Evolutionary conservation across 306 rosid genomes (phyloP).

Genomic region (Corylus avellana): DNA sequence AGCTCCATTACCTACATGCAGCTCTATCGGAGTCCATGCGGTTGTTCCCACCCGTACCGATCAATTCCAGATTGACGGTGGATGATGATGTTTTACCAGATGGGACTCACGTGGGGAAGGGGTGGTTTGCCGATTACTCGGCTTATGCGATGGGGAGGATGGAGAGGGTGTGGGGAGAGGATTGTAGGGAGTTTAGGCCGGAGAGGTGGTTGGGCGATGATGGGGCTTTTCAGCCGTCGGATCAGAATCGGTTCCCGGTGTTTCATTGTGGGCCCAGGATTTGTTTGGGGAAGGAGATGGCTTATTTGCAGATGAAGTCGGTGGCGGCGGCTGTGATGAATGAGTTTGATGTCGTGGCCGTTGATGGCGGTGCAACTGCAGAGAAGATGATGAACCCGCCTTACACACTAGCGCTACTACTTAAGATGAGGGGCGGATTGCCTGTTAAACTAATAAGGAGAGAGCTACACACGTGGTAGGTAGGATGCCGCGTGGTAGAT

Average conservation of each 20-base stretch:
- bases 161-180: slow-evolving; percentile 31
- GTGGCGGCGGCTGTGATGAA: slow-evolving; percentile 25
- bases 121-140: slow-evolving; percentile 27
- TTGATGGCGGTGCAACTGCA: slow-evolving; percentile 17
- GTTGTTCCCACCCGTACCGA: slow-evolving; percentile 28
- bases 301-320: slow-evolving; percentile 36
- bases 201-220: slow-evolving; percentile 31
- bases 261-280: slow-evolving; percentile 36
- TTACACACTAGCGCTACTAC: slow-evolving; percentile 8
- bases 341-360: slow-evolving; percentile 18
- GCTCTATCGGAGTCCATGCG: slow-evolving; percentile 28
- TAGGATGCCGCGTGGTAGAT: neutral
- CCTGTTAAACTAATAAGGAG: slow-evolving; percentile 5
- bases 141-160: slow-evolving; percentile 35
- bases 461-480: neutral
- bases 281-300: slow-evolving; percentile 38
- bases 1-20: slow-evolving; percentile 25
- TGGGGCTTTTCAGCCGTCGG: slow-evolving; percentile 9
- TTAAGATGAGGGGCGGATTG: slow-evolving; percentile 31
- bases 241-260: slow-evolving; percentile 22
- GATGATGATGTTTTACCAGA: slow-evolving; percentile 30
- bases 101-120: slow-evolving; percentile 21
- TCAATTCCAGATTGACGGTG: slow-evolving; percentile 19
- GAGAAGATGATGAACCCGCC: slow-evolving; percentile 25
- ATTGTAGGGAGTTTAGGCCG: slow-evolving; percentile 27